Evolutionary conservation across 352 stramenopile species (phyloP), one percentile per base, ranked within the genome.

Genomic region (Globisporangium takayamanum): DNA sequence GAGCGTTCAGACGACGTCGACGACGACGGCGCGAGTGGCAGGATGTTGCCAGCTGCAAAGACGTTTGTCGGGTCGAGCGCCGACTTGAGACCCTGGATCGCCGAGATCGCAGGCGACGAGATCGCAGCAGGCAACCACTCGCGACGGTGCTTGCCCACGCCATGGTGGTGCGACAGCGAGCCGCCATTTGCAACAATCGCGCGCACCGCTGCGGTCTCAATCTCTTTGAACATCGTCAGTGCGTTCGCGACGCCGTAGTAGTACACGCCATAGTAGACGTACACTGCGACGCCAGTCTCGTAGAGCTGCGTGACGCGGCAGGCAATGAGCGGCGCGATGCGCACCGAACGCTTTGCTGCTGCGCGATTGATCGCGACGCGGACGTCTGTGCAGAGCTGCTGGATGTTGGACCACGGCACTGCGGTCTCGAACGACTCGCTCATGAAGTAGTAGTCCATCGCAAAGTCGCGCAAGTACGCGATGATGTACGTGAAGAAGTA

Each of bases 261-360:
- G 63, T 96, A 96, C 63, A 98, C 96, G 53, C 90, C 95, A 66
- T 98, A 97, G 71, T 98, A 98, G 62, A 98, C 97, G 67, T 98
- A 98, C 28, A 98, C 77, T 47, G 88, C 97, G 47, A 86, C 92
- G 52, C 94, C 94, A 14, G 96, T 96, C 48, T 96, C 90, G 67
- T 98, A 98, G 14, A 98, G 78, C 70, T 98, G 95, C 1, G 94
- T 98, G 30, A 98, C 81, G 20, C 95, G 85, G 62, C 88, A 96
- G 3, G 87, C 89, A 55, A 98, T 85, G 41, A 98, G 87, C 41
- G 93, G 91, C 10, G 76, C 67, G 25, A 89, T 81, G 22, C 81
- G 76, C 37, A 97, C 74, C 44, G 76, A 61, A 50, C 67, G 54
- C 41, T 60, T 60, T 14, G 70, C 72, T 15, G 74, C 78, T 0